Evolutionary conservation across 2,329 filamentous ascomycete species (phyloP), one percentile per base, ranked within the genome.

Genomic region (Neonectria neomacrospora): DNA sequence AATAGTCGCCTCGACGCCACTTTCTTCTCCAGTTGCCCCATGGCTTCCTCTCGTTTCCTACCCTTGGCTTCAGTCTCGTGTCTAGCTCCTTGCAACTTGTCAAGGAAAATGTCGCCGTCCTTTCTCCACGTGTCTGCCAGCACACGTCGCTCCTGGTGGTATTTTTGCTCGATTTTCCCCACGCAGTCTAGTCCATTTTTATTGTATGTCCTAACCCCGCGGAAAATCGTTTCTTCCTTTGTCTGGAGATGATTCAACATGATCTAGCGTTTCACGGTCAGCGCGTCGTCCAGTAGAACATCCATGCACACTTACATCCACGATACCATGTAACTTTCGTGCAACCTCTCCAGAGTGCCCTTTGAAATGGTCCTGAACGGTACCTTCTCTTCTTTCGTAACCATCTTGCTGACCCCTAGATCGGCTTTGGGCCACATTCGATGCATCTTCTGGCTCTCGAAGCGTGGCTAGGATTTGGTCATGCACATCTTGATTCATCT

Each of bases 291-390:
- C 18, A 66, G 42, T 1, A 7, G 2, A 30, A 26, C 7, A 16
- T 2, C 8, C n/a, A 56, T 50, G 23, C 10, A 16, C n/a, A 32
- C 72, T 65, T 64, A 77, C 75, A 44, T 73, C 66, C 16, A 75
- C 66, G 16, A 73, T 44, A 10, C 39, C 61, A 34, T 75, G 68
- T 10, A 76, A 47, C 41, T 64, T 64, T 22, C 57, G 56, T 23
- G 57, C 53, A 42, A 72, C 44, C 23, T 66, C 63, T 3, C 62
- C 51, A 20, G 28, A 45, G 6, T 58, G 62, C 3, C 34, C 64
- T 10, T 53, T 55, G 20, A 39, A 45, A 1, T 26, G 39, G 5
- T 37, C 32, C 30, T 60, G 28, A 18, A 32, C 8, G 4, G 16
- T 5, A 8, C 18, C 11, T 26, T 61, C 61, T 18, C 56, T 41